A percentile compares a stretch with the other conserved stretches of the same genome.
These are phyloP conservation scores for Trichomonascaceae sp. DNA, from an alignment of 1,139 yeast genomes.

Conservation along the genomic window DNA sequence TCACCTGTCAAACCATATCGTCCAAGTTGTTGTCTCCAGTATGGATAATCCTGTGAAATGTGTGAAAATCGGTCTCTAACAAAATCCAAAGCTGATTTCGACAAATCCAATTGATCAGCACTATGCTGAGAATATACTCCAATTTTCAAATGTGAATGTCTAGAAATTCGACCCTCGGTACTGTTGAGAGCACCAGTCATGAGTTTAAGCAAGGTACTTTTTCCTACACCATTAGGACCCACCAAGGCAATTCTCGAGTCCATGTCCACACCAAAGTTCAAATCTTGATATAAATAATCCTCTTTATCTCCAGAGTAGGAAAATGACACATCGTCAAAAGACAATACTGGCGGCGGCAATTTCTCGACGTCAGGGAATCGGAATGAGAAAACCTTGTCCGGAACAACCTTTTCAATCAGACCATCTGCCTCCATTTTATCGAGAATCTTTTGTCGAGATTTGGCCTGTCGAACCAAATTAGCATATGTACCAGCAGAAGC, in stretches of 20 bases:
- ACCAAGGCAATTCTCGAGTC: slow-evolving; percentile 97
- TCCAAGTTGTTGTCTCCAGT: slow-evolving; percentile 98
- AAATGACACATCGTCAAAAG: slow-evolving; percentile 92
- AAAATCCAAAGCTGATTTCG: slow-evolving; percentile 91
- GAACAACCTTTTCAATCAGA: slow-evolving; percentile 84
- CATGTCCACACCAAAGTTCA: slow-evolving; percentile 98
- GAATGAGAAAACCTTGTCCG: slow-evolving; percentile 89
- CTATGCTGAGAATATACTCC: slow-evolving; percentile 99
- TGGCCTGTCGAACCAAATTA: slow-evolving; percentile 96
- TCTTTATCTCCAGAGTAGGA: slow-evolving; percentile 83
- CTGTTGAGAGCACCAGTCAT: slow-evolving; percentile 94
- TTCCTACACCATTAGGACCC: slow-evolving; percentile 99
- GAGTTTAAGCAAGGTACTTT: slow-evolving; percentile 88
- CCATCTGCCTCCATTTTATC: slow-evolving; percentile 99
- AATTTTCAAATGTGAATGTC: slow-evolving; percentile 94
- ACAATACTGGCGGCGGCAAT: slow-evolving; percentile 97
- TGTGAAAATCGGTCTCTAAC: slow-evolving; percentile 88
- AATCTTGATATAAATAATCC: slow-evolving; percentile 81
- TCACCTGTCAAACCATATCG: slow-evolving; percentile 98
- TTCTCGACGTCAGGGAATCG: slow-evolving; percentile 94
- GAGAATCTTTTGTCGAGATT: slow-evolving; percentile 97
- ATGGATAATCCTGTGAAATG: slow-evolving; percentile 95
- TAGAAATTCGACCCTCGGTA: slow-evolving; percentile 89
- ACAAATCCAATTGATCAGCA: slow-evolving; percentile 93
- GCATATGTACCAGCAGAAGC: slow-evolving; percentile 99